Evolutionary conservation across 768 basidiomycete genomes (phyloP), one percentile per base, ranked within the genome.

Genomic region (Rhodotorula paludigena): DNA sequence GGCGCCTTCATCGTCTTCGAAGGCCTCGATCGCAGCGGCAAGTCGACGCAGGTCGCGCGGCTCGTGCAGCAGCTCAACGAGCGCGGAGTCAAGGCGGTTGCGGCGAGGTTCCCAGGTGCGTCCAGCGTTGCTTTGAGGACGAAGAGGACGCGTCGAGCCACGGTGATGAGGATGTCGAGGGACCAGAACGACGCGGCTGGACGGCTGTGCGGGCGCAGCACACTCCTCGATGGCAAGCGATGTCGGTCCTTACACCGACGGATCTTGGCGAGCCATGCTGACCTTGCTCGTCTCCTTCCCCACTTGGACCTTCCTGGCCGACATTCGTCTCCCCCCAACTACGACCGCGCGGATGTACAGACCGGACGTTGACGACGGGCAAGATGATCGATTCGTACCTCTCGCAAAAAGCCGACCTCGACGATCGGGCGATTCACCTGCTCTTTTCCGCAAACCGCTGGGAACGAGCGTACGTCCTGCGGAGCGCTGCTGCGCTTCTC

Each of bases 391-490:
- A 98, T 79, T 83, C 87, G 35, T 99, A 98, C 78, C 82, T 99
- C 62, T 85, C 85, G 54, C 89, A 88, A 21, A 79, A 89, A 57
- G 83, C 88, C 21, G 90, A 98, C 21, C 82, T 99, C 57, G 92
- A 94, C 77, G 92, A 97, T 79, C 88, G 82, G 68, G 89, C 87
- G 3, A 86, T 98, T 56, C 94, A 98, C 77, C 85, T 97, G 6
- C 84, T 99, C 63, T 98, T 99, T 82, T 87, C 91, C 51, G 96
- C 93, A 4, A 99, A 99, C 77, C 84, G 94, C 42, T 98, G 96
- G 96, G 93, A 98, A 77, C 84, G 88, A 69, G 87, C 88, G 90
- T 94, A 65, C 74, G 82, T 79, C 12, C 9, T 42, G 41, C 20
- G 12, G 11, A 42, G 41, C 11, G 12, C 20, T 11, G 41, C 41